Conservation (phyloP, 1,284 basidiomycete species). For the Tilletia indica region DNA sequence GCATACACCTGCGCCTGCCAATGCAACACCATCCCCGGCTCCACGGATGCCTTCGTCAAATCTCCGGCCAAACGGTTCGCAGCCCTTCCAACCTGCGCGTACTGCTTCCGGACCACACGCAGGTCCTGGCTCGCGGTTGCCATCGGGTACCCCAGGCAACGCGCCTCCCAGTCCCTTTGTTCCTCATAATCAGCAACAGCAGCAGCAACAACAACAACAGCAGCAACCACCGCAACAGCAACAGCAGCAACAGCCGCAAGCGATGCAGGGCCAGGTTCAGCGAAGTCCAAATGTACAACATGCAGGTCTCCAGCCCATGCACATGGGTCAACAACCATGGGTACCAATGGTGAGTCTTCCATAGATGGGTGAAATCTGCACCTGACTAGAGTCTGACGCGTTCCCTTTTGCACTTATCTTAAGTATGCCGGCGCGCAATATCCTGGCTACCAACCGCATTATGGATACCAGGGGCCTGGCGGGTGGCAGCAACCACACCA, state of each 20-base stretch:
- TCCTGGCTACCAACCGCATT: conserved; percentile 37
- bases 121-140: conserved; percentile 23
- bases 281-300: conserved; percentile 45
- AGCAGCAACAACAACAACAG: too few relatives aligned
- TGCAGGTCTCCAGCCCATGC: conserved; percentile 45
- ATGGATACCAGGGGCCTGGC: conserved; percentile 39
- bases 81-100: conserved; percentile 24
- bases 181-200: background rate
- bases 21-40: conserved; percentile 8
- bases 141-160: conserved; percentile 1
- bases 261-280: conserved; percentile 3
- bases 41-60: conserved; percentile 12
- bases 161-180: conserved; percentile 2
- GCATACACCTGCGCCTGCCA: background rate
- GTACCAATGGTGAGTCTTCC: conserved; percentile 17
- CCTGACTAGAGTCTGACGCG: background rate
- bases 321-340: conserved; percentile 23
- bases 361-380: too few relatives aligned
- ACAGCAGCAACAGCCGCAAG: background rate
- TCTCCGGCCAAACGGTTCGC: conserved; percentile 14
- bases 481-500: conserved; percentile 30
- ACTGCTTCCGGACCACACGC: conserved; percentile 37
- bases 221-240: background rate
- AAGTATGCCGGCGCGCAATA: conserved; percentile 16
- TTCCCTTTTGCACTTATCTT: background rate